A percentile compares a stretch with the other conserved stretches of the same genome.
Evolutionary conservation across 139 green algal genomes (phyloP).

Genomic region (Zygnema circumcarinatum): DNA sequence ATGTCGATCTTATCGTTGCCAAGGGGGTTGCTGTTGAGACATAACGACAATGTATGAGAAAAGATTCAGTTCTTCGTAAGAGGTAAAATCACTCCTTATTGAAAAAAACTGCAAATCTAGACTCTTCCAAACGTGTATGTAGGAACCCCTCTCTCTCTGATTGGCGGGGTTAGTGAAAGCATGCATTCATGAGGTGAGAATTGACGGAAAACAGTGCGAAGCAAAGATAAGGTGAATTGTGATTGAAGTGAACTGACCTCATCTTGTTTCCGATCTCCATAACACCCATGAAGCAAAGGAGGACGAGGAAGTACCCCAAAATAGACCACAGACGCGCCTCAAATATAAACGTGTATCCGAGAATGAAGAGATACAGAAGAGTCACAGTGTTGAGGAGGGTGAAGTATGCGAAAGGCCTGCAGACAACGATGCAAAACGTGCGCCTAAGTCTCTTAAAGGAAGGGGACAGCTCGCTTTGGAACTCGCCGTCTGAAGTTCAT

Average conservation of each 20-base stretch:
- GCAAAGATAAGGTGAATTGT: not conserved
- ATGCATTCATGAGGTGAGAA: no score
- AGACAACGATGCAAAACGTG: no score
- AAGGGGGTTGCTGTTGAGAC: not conserved
- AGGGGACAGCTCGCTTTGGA: no score
- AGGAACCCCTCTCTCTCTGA: no score
- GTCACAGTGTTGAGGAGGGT: not conserved
- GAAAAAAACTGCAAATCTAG: no score
- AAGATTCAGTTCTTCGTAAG: no score
- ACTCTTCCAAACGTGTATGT: no score
- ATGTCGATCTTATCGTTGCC: not conserved
- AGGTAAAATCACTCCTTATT: no score
- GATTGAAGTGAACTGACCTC: not conserved
- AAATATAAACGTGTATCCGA: not conserved
- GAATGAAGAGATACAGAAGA: not conserved
- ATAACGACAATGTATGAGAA: not conserved
- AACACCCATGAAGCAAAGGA: not conserved
- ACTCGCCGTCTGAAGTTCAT: no score
- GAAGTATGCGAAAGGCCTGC: not conserved
- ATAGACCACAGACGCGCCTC: not conserved
- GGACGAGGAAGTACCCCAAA: not conserved
- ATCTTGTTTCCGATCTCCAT: not conserved
- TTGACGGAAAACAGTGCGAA: no score
- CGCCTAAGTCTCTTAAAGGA: no score
- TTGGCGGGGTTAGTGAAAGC: no score